Evolutionary conservation across 495 filamentous ascomycete species (phyloP).

Genomic region (Stereocaulon alpinum): DNA sequence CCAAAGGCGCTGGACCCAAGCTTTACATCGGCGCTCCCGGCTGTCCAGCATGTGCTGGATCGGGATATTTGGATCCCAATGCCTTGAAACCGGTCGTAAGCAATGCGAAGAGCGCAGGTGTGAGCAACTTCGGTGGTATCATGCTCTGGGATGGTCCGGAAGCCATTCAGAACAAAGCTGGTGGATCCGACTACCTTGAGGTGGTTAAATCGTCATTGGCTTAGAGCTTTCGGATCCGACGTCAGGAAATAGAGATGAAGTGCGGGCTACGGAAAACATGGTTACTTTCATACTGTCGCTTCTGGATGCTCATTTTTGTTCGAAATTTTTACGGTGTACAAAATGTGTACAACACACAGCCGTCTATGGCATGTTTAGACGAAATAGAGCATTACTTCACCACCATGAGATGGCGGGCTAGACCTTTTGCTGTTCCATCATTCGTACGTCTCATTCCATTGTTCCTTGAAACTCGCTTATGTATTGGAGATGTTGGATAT

Average conservation of each 20-base stretch:
- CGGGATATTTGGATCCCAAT: conserved; percentile 35
- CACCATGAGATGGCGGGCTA: background rate
- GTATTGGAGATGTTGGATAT: no score
- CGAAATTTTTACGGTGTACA: background rate
- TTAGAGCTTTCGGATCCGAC: background rate
- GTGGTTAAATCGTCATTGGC: conserved; percentile 18
- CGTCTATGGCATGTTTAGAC: background rate
- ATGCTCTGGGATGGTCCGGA: conserved; percentile 44
- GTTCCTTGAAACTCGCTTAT: no score
- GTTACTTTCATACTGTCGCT: conserved; percentile 6
- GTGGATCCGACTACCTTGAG: conserved; percentile 13
- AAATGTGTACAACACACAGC: background rate
- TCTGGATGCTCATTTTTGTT: background rate
- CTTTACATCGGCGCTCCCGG: conserved; percentile 42
- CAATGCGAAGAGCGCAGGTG: conserved; percentile 22
- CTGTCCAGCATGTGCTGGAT: conserved; percentile 29
- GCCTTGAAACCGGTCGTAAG: conserved; percentile 27
- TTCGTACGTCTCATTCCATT: no score
- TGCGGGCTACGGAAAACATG: background rate
- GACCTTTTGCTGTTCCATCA: background rate
- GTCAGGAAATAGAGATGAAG: no score
- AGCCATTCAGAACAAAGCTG: conserved; percentile 21
- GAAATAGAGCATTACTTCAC: background rate
- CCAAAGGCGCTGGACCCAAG: conserved; percentile 31
- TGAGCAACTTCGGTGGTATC: conserved; percentile 38